Evolutionary conservation across 164 flowering plant genomes (phyloP).

Genomic region (Kingdonia uniflora): DNA sequence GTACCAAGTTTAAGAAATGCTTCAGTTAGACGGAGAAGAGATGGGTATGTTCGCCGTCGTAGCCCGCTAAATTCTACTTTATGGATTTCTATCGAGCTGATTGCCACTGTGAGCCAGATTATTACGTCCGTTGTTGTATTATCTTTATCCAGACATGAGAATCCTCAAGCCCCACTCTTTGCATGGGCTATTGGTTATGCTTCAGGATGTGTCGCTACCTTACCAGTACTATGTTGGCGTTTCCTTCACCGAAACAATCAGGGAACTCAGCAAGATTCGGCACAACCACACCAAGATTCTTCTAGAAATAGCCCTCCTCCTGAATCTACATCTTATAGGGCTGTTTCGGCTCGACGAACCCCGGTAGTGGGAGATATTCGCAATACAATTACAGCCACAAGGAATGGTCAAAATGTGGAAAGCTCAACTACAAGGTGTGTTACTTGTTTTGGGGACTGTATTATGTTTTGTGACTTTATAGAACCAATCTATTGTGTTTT

Average conservation of each 20-base stretch:
- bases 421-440: slow-evolving; percentile 26
- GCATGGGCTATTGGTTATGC: slow-evolving; percentile 54
- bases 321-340: slow-evolving; percentile 29
- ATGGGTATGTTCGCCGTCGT: slow-evolving; percentile 43
- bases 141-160: slow-evolving; percentile 36
- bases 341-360: slow-evolving; percentile 25
- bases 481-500: too few relatives aligned
- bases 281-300: slow-evolving; percentile 29
- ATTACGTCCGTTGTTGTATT: slow-evolving; percentile 42
- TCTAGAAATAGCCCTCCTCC: slow-evolving; percentile 23
- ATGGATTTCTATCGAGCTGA: slow-evolving; percentile 74
- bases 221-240: slow-evolving; percentile 72
- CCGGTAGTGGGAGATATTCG: slow-evolving; percentile 27
- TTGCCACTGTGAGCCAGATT: slow-evolving; percentile 57
- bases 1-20: slow-evolving; percentile 29
- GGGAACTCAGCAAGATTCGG: slow-evolving; percentile 28
- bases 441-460: background rate
- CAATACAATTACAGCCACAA: slow-evolving; percentile 10
- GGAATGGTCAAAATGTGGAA: slow-evolving; percentile 16
- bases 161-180: slow-evolving; percentile 39
- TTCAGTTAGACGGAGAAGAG: slow-evolving; percentile 40
- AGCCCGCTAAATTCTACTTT: slow-evolving; percentile 73
- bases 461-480: too few relatives aligned
- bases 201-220: slow-evolving; percentile 42
- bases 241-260: slow-evolving; percentile 41